A percentile compares a stretch with the other conserved stretches of the same genome.
These are phyloP conservation scores for Lodderomyces orthopsilosis DNA, from an alignment of 1,139 yeast genomes.

Conservation along the genomic window DNA sequence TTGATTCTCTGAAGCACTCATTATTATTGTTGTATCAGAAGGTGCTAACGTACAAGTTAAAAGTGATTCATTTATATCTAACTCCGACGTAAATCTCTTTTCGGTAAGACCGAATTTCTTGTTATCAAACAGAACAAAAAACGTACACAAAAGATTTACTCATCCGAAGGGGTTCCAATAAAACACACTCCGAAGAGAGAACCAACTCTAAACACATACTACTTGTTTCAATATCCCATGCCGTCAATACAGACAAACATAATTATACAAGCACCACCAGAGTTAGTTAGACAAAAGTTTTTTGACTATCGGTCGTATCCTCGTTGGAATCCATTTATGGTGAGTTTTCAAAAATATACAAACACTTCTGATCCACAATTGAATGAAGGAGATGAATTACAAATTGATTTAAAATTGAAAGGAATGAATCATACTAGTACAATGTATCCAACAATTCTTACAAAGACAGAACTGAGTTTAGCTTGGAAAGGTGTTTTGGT, in stretches of 20 bases:
- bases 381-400: constrained; percentile 14
- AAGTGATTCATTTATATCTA: too few relatives aligned
- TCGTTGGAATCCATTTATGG: constrained; percentile 18
- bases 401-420: constrained; percentile 16
- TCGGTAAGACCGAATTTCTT: too few relatives aligned
- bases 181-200: too few relatives aligned
- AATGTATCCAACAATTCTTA: constrained; percentile 14
- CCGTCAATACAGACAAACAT: constrained; percentile 12
- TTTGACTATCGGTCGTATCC: constrained; percentile 14
- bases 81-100: too few relatives aligned
- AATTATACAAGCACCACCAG: constrained; percentile 16
- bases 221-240: constrained; percentile 5
- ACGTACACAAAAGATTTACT: too few relatives aligned
- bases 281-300: constrained; percentile 12
- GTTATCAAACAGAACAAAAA: too few relatives aligned
- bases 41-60: too few relatives aligned
- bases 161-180: too few relatives aligned
- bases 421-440: constrained; percentile 12
- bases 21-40: too few relatives aligned
- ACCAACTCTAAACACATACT: background rate
- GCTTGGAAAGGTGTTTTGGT: constrained; percentile 16
- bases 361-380: constrained; percentile 8
- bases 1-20: too few relatives aligned
- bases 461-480: constrained; percentile 10
- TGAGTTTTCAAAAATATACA: constrained; percentile 13